Evolutionary conservation across 768 basidiomycete species (phyloP), one percentile per base, ranked within the genome.

Genomic region (Serendipita sp.): DNA sequence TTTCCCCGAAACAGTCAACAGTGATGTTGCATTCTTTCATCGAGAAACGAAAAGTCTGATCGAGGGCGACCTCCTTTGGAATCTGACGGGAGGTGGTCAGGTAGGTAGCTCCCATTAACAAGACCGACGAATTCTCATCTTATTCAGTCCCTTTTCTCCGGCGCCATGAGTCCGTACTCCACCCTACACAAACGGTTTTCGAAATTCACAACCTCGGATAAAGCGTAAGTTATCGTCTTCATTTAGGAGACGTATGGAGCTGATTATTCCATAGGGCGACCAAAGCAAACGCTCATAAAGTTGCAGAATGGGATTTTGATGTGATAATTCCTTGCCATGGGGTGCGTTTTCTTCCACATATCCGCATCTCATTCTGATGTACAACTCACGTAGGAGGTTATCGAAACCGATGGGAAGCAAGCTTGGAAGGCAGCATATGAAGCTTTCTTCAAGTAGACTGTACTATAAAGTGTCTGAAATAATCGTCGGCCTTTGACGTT

Each of bases 1-100:
- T 68, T 88, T 88, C 69, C 75, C 83, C 9, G 85, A 85, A 0
- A 80, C 82, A 68, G 75, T 73, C 64, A 89, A 88, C 69, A 86
- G 88, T 69, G 91, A 94, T 61, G 81, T 93, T 14, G 88, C 90
- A 0, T 91, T 90, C 72, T 79, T 86, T 64, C 91, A 95, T 68
- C 72, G 75, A 13, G 75, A 80, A 0, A 85, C 83, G 14, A 86
- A 82, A 70, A 81, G 84, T 0, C 74, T 94, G 48, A 79, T 94
- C 50, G 77, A 86, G 70, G 92, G 88, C 1, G 92, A 96, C 71
- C 74, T 94, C 45, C 71, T 94, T 2, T 81, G 90, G 75, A 93
- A 93, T 73, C 75, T 94, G 13, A 71, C 1, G 90, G 94, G 72
- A 90, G 92, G 74, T 61, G 61, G 22, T 61, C 45, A 24, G 60